These are phyloP conservation scores for Pinus tabuliformis DNA, from an alignment of 75 land plant genomes.

Conservation along the genomic window DNA sequence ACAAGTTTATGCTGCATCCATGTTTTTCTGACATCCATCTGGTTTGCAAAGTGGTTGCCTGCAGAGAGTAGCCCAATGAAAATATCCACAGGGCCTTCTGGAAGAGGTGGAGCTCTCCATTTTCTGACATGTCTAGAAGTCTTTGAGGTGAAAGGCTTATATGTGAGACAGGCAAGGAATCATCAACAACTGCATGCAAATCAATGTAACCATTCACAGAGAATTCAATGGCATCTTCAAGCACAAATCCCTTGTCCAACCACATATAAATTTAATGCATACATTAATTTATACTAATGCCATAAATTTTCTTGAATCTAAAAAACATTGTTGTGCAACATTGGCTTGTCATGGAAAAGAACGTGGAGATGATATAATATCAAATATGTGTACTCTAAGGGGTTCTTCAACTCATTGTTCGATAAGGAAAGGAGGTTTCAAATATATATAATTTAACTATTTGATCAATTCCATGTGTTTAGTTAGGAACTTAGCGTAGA, in stretches of 20 bases:
- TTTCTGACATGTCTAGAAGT: conserved; percentile 40
- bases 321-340: not conserved
- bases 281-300: not conserved
- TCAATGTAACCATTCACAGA: conserved; percentile 60
- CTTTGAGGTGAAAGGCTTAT: conserved; percentile 48
- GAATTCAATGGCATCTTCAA: conserved; percentile 65
- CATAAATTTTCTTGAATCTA: not conserved
- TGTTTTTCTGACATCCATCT: conserved; percentile 81
- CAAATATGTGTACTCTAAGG: not conserved
- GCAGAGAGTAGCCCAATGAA: conserved; percentile 81
- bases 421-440: conserved; percentile 69
- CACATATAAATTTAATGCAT: not conserved
- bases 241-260: conserved; percentile 44
- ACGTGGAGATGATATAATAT: not conserved
- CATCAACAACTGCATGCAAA: conserved; percentile 62
- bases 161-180: conserved; percentile 54
- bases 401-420: conserved; percentile 40
- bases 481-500: too few relatives aligned
- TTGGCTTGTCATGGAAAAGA: not conserved
- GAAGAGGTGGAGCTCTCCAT: conserved; percentile 58
- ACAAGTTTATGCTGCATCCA: conserved; percentile 61
- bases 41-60: conserved; percentile 68
- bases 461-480: too few relatives aligned
- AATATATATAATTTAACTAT: too few relatives aligned
- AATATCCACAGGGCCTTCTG: conserved; percentile 47